Conservation (phyloP, 148 eudicot genomes). For the Diospyros kaki region DNA sequence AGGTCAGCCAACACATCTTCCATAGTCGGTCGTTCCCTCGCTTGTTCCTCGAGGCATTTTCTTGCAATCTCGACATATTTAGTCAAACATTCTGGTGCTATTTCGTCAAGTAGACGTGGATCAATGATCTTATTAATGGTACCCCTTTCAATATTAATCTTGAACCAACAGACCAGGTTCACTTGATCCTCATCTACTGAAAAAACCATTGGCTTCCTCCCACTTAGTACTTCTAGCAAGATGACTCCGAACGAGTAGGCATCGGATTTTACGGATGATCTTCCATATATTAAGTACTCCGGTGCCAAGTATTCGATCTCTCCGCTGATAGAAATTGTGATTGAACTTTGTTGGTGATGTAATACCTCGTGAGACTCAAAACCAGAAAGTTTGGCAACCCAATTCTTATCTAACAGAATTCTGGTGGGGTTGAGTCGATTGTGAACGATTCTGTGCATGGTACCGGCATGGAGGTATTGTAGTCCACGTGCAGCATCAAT, state of each 20-base stretch:
- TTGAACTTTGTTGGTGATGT: too few relatives aligned
- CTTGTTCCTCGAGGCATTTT: neutral
- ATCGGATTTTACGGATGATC: neutral
- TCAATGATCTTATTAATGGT: neutral
- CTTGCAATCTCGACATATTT: neutral
- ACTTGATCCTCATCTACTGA: neutral
- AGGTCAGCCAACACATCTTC: conserved; percentile 9
- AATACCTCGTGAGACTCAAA: too few relatives aligned
- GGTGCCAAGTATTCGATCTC: neutral
- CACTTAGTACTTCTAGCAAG: neutral
- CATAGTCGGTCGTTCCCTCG: conserved; percentile 9
- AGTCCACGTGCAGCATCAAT: too few relatives aligned
- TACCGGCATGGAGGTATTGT: too few relatives aligned
- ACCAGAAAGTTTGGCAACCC: too few relatives aligned
- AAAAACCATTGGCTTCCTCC: neutral
- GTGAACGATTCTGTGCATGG: too few relatives aligned
- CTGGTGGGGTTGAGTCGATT: too few relatives aligned
- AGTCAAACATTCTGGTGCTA: conserved; percentile 3
- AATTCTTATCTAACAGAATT: too few relatives aligned
- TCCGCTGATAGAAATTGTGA: neutral
- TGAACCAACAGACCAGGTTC: neutral
- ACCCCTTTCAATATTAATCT: neutral
- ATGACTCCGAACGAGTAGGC: neutral
- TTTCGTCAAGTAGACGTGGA: neutral
- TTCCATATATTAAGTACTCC: too few relatives aligned